Conservation (phyloP, 192 early-diverging fungal genomes). For the Lobosporangium transversale region DNA sequence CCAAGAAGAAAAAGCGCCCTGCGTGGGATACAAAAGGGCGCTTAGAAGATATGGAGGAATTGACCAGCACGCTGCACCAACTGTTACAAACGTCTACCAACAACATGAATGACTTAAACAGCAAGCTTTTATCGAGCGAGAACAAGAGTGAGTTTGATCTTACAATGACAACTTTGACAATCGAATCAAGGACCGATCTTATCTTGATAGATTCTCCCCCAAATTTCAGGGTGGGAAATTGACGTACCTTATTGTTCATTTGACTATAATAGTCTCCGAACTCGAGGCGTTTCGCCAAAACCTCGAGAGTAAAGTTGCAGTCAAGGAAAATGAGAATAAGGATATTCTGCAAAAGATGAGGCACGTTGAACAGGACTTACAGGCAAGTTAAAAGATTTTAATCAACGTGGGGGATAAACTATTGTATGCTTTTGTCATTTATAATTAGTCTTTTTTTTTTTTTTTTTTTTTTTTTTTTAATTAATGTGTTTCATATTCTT, state of each 20-base stretch:
- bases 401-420: background rate
- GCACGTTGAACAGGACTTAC: slow-evolving; percentile 51
- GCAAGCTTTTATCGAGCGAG: slow-evolving; percentile 61
- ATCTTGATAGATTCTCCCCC: background rate
- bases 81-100: slow-evolving; percentile 59
- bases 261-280: slow-evolving; percentile 29
- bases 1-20: slow-evolving; percentile 70
- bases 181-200: background rate
- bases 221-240: background rate
- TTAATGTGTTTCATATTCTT: background rate
- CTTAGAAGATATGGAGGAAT: slow-evolving; percentile 79
- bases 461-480: background rate
- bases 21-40: slow-evolving; percentile 84
- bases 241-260: background rate
- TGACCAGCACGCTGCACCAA: slow-evolving; percentile 56
- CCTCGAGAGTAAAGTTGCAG: slow-evolving; percentile 63
- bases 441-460: too few relatives aligned
- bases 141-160: slow-evolving; percentile 44
- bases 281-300: slow-evolving; percentile 56
- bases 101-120: slow-evolving; percentile 60
- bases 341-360: slow-evolving; percentile 49
- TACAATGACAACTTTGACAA: background rate
- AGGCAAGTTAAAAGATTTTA: slow-evolving; percentile 11
- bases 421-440: background rate
- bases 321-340: slow-evolving; percentile 73